Base-by-base conservation (phyloP, 768 basidiomycete species). In the Pleurotus pulmonarius region DNA sequence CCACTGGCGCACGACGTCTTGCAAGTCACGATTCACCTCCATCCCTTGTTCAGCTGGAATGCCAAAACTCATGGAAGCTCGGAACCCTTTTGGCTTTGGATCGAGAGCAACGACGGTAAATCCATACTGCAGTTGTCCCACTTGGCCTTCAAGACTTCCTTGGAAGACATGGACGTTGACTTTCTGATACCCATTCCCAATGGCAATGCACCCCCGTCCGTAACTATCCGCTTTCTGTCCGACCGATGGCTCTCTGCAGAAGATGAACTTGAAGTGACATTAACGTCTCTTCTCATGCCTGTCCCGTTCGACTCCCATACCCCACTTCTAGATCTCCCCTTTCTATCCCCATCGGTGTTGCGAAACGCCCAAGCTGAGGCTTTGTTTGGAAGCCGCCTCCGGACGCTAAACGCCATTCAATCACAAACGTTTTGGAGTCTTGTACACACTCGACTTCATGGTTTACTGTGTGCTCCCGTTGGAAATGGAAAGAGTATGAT, bases 21-120 rank as follows among this genome's bases (percentile, higher is more conserved):
- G 34, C 88, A 85, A 64, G 81, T 99, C 37, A 75, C 75, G 1
- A 78, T 92, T 49, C 77, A 73, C 1, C 76, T 94, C 29, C 71
- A 72, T 13, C 83, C 84, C 22, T 71, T 78, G 5, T 99, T 98
- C 70, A 80, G 80, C 12, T 98, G 97, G 96, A 88, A 77, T 61
- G 63, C 73, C 22, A 89, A 83, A 67, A 63, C 87, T 2, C 94
- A 97, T 63, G 90, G 88, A 0, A 75, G 73, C 9, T 74, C 76
- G 1, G 93, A 98, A 68, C 88, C 92, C 1, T 98, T 98, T 72
- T 98, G 92, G 87, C 69, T 99, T 26, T 98, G 97, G 97, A 74
- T 97, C 2, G 94, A 98, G 72, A 93, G 95, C 64, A 78, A 87
- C 38, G 81, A 88, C 34, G 88, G 85, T n/a, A 60, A 80, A n/a